Evolutionary conservation across 1,284 basidiomycete species (phyloP).

Genomic region (Heterobasidion parviporum): DNA sequence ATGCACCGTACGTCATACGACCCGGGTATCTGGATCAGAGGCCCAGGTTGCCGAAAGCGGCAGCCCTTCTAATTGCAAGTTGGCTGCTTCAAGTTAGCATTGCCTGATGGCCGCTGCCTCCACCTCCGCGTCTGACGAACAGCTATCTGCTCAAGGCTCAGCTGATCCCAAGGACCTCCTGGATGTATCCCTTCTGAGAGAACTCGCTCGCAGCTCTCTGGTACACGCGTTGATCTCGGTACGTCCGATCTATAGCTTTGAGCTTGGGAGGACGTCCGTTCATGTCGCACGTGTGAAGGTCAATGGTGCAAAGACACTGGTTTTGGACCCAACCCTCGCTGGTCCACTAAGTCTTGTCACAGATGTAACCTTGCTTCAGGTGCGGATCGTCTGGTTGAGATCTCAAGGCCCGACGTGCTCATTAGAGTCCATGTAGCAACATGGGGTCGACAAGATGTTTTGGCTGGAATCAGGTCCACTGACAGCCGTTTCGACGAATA

Average conservation of each 20-base stretch:
- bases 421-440: slow-evolving; percentile 51
- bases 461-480: slow-evolving; percentile 92
- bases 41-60: too few species aligned
- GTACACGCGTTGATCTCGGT: slow-evolving; percentile 82
- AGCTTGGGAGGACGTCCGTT: not conserved
- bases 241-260: slow-evolving; percentile 17
- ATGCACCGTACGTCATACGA: too few species aligned
- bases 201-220: slow-evolving; percentile 68
- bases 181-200: slow-evolving; percentile 68
- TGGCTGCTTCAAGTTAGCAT: too few species aligned
- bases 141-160: slow-evolving; percentile 14
- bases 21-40: too few species aligned
- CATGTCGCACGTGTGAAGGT: slow-evolving; percentile 42
- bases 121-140: slow-evolving; percentile 17
- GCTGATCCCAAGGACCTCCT: slow-evolving; percentile 31
- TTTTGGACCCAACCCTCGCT: slow-evolving; percentile 82
- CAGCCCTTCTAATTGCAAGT: too few species aligned
- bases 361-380: slow-evolving; percentile 89
- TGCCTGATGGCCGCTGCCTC: slow-evolving; percentile 15
- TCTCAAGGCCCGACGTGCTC: slow-evolving; percentile 1
- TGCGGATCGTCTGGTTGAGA: slow-evolving; percentile 22
- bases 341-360: slow-evolving; percentile 91
- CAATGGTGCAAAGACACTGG: slow-evolving; percentile 91
- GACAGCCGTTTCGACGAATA: slow-evolving; percentile 77
- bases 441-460: slow-evolving; percentile 99